A percentile compares a stretch with the other conserved stretches of the same genome.
phyloP scores from a whole-genome alignment of 441 rosid species.

The Euphorbia schlechtendalii region DNA sequence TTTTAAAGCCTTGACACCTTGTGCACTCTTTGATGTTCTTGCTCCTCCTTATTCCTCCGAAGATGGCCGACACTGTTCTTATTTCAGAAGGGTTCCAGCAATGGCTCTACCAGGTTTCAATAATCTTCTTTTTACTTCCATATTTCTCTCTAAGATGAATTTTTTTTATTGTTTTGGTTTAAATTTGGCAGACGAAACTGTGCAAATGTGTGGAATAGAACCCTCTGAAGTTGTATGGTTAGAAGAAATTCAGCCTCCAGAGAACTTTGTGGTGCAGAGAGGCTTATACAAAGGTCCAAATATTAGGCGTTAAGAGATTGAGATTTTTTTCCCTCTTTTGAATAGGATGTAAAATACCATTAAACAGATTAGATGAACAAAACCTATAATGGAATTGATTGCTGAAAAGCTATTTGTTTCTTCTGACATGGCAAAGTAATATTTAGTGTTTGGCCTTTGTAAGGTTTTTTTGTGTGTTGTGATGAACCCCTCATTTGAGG shows the following conservation, averaged over 20 bases:
- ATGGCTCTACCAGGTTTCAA: constrained; percentile 28
- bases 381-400: constrained; percentile 7
- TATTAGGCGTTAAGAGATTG: constrained; percentile 31
- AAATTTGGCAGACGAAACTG: constrained; percentile 19
- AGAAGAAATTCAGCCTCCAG: constrained; percentile 38
- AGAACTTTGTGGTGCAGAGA: constrained; percentile 33
- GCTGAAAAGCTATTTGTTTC: constrained; percentile 25
- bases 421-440: constrained; percentile 21
- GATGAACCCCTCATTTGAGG: not conserved
- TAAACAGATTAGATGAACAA: constrained; percentile 22
- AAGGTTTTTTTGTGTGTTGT: constrained; percentile 22
- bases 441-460: constrained; percentile 14
- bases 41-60: constrained; percentile 36
- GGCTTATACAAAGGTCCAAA: constrained; percentile 39
- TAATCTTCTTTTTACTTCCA: not conserved
- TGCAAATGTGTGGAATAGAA: constrained; percentile 22
- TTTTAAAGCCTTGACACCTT: constrained; percentile 38
- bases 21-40: constrained; percentile 43
- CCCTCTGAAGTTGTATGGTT: constrained; percentile 29
- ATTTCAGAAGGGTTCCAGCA: constrained; percentile 25
- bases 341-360: constrained; percentile 11
- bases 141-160: not conserved
- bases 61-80: constrained; percentile 41
- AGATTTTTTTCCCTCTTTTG: not conserved
- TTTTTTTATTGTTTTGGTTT: not conserved